Percentiles rank a stretch among this genome's conserved stretches.
phyloP scores from a whole-genome alignment of 1,284 basidiomycete genomes.

The Austroboletus novae-zelandiae region DNA sequence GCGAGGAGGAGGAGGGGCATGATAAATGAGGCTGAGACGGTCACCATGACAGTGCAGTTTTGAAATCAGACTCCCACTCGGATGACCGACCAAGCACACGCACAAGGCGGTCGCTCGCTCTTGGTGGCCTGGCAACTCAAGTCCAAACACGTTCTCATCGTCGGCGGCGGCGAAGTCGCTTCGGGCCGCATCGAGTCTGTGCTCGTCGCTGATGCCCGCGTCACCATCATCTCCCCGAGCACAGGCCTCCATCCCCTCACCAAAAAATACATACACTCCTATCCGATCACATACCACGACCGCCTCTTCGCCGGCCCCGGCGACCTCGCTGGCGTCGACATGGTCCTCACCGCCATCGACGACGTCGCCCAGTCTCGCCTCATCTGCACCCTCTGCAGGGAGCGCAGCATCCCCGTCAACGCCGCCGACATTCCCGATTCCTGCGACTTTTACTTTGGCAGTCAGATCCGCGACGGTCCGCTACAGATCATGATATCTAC shows the following conservation, averaged over 20 bases:
- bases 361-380: slow-evolving; percentile 69
- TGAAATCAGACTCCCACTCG: not conserved
- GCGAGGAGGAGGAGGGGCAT: not conserved
- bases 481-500: slow-evolving; percentile 97
- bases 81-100: not conserved
- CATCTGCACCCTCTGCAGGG: slow-evolving; percentile 74
- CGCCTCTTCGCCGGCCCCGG: slow-evolving; percentile 59
- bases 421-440: slow-evolving; percentile 94
- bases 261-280: slow-evolving; percentile 49
- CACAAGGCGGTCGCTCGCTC: slow-evolving; percentile 63
- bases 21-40: not conserved
- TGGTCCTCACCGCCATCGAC: slow-evolving; percentile 96
- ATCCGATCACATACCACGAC: slow-evolving; percentile 70
- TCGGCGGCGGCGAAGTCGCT: slow-evolving; percentile 89
- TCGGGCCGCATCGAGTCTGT: slow-evolving; percentile 75
- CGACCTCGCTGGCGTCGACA: slow-evolving; percentile 70
- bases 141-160: slow-evolving; percentile 75
- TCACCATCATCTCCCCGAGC: slow-evolving; percentile 64
- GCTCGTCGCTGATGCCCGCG: slow-evolving; percentile 57
- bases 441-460: slow-evolving; percentile 99
- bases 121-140: slow-evolving; percentile 88
- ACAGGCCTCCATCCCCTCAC: slow-evolving; percentile 62
- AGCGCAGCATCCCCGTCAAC: slow-evolving; percentile 82
- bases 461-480: slow-evolving; percentile 87
- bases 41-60: slow-evolving; percentile 17